Base-by-base conservation (phyloP, 2,329 filamentous ascomycete genomes). In the Ophiobolus disseminans region DNA sequence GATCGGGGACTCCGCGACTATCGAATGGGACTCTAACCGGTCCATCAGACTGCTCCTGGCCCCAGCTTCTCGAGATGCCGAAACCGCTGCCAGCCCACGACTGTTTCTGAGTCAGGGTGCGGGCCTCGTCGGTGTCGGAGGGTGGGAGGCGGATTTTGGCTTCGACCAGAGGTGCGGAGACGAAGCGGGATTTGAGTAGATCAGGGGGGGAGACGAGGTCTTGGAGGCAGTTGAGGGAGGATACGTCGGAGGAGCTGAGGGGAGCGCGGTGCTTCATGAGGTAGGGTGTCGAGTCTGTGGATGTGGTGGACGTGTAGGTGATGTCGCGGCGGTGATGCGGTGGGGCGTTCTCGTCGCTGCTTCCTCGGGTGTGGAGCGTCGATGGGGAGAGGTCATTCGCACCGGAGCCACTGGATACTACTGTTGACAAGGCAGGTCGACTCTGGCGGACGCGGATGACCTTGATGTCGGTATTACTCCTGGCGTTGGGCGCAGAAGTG, bases 141-240 rank as follows among this genome's bases (percentile, higher is more conserved):
- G 68, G 63, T 1, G 73, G 73, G 19, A 75, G 57, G 17, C 63
- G 62, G 44, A 75, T 73, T 42, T 66, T 62, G 20, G 72, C 71
- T 51, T 74, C 72, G 17, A 73, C 56, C 5, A 73, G 58, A 11
- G 72, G 72, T 5, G 71, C 67, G 10, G 70, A 71, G 22, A 74
- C 66, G 50, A 72, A 73, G 35, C 63, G 65, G 3, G 69, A 71
- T 35, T 62, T 67, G 32, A 73, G 60, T 3, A 74, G 55, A 3
- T 65, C 65, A 17, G 51, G 57, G 0, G 70, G 65, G 6, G 69
- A 70, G 5, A 74, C 73, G 4, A 74, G 66, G 25, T 75, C 68
- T 57, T 76, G 69, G 4, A 76, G 63, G 4, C 67, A 57, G 40
- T 69, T 73, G 11, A 76, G 65, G 1, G 73, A 73, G n/a, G 65